Evolutionary conservation across 306 rosid species (phyloP), one percentile per base, ranked within the genome.

Genomic region (Albizia julibrissin): DNA sequence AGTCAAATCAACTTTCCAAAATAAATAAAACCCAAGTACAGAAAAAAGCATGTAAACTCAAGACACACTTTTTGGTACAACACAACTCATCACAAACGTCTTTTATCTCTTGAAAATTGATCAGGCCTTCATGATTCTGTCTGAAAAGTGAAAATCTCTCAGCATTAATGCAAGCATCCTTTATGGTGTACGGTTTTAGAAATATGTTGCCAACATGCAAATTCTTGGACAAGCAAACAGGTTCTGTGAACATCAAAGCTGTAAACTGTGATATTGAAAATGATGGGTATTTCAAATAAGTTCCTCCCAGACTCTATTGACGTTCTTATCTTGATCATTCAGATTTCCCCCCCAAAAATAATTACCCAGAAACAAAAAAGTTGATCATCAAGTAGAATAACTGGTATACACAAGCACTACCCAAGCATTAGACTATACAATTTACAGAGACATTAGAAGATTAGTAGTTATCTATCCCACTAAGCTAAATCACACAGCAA

Each of bases 351-450:
- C 8, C 8, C 1, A 18, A 50, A 50, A 18, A 47, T 1, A 47
- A 4, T 3, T 47, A 3, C 18, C 16, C 18, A 13, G 18, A 49
- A 50, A 50, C 18, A 18, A 18, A 18, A 50, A 39, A 76, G 39
- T 29, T 81, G 73, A 65, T 67, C 76, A 68, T 68, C 10, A 46
- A 9, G 47, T 37, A 34, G 14, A 33, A 68, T 21, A 68, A 10
- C 59, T 11, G n/a, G 65, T 75, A 59, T 39, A 74, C 77, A 62
- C 80, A 84, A 39, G 80, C 59, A 69, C 82, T 29, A 71, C 77
- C 75, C 40, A 44, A 75, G 69, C 31, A 78, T 69, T 52, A 78
- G 56, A 65, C 78, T 37, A 37, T 56, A 46, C 31, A 82, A 64
- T 61, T 75, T 34, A 66, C 58, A 56, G 49, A 56, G 34, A 82